Conservation (phyloP, 805 yeast genomes). For the Ogataea trehalophila region DNA sequence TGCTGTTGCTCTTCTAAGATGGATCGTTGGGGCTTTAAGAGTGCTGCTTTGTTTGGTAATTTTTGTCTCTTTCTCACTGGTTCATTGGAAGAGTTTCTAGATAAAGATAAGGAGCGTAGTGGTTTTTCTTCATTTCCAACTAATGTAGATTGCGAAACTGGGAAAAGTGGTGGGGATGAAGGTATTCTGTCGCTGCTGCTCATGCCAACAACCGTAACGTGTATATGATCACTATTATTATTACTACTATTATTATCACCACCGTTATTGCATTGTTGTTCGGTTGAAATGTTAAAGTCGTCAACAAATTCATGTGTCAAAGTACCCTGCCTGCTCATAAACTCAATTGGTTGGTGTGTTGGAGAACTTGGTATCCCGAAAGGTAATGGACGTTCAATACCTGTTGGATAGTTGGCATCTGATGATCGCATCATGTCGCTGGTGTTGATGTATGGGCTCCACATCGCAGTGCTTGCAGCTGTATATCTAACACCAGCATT, state of each 20-base stretch:
- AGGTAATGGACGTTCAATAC: slow-evolving; percentile 3
- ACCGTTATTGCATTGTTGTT: too few relatives aligned
- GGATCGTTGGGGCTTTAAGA: not conserved
- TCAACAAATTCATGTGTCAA: not conserved
- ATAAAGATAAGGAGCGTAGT: slow-evolving; percentile 1
- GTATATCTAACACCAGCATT: not conserved
- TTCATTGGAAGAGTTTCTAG: slow-evolving; percentile 17
- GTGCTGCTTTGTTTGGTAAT: slow-evolving; percentile 2
- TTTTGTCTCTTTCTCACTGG: slow-evolving; percentile 25
- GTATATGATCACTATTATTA: not conserved
- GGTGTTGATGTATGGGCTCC: not conserved
- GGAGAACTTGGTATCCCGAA: slow-evolving; percentile 37
- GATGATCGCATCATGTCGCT: slow-evolving; percentile 1
- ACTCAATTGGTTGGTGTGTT: slow-evolving; percentile 14
- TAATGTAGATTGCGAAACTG: slow-evolving; percentile 18
- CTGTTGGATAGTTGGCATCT: not conserved
- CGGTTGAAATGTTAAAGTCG: too few relatives aligned
- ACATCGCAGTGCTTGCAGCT: not conserved
- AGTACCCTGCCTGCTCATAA: not conserved
- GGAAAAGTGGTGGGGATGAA: slow-evolving; percentile 24
- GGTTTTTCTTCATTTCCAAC: slow-evolving; percentile 2
- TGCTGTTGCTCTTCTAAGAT: not conserved
- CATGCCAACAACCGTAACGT: slow-evolving; percentile 26
- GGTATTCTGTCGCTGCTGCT: slow-evolving; percentile 19
- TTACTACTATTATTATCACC: too few relatives aligned